Base-by-base conservation (phyloP, 495 filamentous ascomycete species). In the Podospora appendiculata region DNA sequence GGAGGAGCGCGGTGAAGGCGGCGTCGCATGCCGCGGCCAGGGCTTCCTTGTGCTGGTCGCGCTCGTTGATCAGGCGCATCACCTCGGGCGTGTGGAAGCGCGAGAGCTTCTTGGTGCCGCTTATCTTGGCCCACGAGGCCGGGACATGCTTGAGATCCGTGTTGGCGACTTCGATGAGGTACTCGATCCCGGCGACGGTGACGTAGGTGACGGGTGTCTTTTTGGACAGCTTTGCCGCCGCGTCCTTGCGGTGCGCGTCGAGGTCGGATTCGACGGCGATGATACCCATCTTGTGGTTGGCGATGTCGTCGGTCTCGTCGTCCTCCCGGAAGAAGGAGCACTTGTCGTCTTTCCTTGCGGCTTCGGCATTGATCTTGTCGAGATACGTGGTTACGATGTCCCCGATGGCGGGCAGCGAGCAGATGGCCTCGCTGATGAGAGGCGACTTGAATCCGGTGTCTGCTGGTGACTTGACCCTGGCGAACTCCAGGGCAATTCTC, bases 61-160 rank as follows among this genome's bases (percentile, higher is more conserved):
- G 80, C 70, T 97, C 89, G 25, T 84, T 85, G 32, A 95, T 79
- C 46, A 96, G 74, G 44, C 79, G 77, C 33, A 90, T 77, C 17
- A 97, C 90, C 54, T 91, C 83, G 8, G 94, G 94, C 0, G 94
- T 92, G 71, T 99, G 94, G 70, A 95, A 99, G 47, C 93, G 84
- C 3, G 88, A 91, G 9, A 93, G 70, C 54, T 87, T 90, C 68
- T 97, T 96, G 5, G 94, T 99, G 50, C 90, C 92, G 54, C 82
- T 91, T 57, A 96, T 87, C 69, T 97, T 97, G 38, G 78, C 74
- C 93, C 93, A 99, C 4, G 86, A 91, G 43, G 93, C 92, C 8
- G 93, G 93, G 9, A 99, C 87, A 40, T 84, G 79, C 61, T 88
- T 91, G 46, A 96, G 71, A 42, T 86, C 77, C 0, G 77, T 58